phyloP scores from a whole-genome alignment of 768 basidiomycete genomes.

The Leccinum subtestaceum region DNA sequence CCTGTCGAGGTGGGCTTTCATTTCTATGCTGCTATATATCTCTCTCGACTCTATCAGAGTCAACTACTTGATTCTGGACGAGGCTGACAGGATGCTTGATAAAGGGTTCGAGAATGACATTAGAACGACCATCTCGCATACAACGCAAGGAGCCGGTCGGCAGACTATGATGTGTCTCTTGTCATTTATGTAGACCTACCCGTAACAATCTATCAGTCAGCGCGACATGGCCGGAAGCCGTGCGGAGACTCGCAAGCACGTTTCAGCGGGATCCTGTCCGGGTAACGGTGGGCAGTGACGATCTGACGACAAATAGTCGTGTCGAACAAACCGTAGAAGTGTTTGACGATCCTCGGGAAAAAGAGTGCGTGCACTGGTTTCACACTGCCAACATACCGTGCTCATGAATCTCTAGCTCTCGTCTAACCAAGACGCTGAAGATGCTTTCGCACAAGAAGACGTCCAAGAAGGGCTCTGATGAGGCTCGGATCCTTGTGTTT shows the following conservation, averaged over 20 bases:
- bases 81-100: conserved; percentile 98
- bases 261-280: conserved; percentile 85
- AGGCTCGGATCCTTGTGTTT: conserved; percentile 83
- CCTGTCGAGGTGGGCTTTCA: conserved; percentile 59
- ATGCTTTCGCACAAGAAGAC: conserved; percentile 59
- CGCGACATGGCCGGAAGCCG: conserved; percentile 97
- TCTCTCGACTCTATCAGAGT: conserved; percentile 49
- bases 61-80: conserved; percentile 89
- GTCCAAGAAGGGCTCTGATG: conserved; percentile 44
- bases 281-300: conserved; percentile 94
- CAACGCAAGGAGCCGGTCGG: conserved; percentile 62
- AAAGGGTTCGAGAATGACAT: conserved; percentile 99
- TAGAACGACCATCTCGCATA: conserved; percentile 76
- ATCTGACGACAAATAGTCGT: conserved; percentile 88
- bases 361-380: conserved; percentile 61
- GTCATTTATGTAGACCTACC: not conserved
- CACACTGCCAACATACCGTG: not conserved
- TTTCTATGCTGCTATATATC: not conserved
- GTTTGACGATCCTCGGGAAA: conserved; percentile 77
- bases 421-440: conserved; percentile 56
- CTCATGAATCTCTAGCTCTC: conserved; percentile 41
- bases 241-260: conserved; percentile 81
- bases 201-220: conserved; percentile 57
- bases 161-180: conserved; percentile 89
- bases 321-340: conserved; percentile 95